phyloP scores from a whole-genome alignment of 2,329 filamentous ascomycete genomes.

The Zymoseptoria pseudotritici region DNA sequence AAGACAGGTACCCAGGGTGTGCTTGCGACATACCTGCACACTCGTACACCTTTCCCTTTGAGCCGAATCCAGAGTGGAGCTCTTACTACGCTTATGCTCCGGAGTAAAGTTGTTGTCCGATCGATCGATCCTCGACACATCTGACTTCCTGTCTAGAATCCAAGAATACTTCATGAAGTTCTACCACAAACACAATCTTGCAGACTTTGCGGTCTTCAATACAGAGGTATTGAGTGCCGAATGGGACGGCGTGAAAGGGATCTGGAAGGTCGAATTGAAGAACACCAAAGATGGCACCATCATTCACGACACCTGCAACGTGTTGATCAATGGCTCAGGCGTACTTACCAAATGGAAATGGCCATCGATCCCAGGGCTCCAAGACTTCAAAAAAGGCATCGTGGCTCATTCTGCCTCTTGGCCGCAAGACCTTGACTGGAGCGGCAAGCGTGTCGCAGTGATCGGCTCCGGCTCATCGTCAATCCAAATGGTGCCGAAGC shows the following conservation, averaged over 20 bases:
- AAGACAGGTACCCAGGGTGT: slow-evolving; percentile 4
- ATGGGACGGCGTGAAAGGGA: slow-evolving; percentile 17
- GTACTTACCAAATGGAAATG: slow-evolving; percentile 47
- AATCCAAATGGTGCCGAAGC: slow-evolving; percentile 30
- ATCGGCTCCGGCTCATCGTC: slow-evolving; percentile 21
- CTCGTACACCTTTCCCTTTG: slow-evolving; percentile 26
- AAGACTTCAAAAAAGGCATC: slow-evolving; percentile 44
- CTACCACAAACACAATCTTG: slow-evolving; percentile 33
- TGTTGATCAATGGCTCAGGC: slow-evolving; percentile 44
- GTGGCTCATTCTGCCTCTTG: slow-evolving; percentile 52
- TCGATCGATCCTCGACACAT: not conserved
- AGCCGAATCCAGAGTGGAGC: slow-evolving; percentile 13
- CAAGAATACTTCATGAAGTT: slow-evolving; percentile 33
- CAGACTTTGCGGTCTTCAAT: slow-evolving; percentile 29
- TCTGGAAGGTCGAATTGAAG: slow-evolving; percentile 28
- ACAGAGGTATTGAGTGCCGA: slow-evolving; percentile 13
- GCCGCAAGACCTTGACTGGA: slow-evolving; percentile 36
- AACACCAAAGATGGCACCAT: slow-evolving; percentile 38
- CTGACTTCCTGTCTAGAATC: slow-evolving; percentile 19
- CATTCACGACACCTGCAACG: slow-evolving; percentile 40
- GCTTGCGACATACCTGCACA: slow-evolving; percentile 33
- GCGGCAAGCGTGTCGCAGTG: slow-evolving; percentile 17
- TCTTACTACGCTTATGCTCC: slow-evolving; percentile 32
- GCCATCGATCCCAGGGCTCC: slow-evolving; percentile 46
- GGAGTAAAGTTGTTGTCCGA: slow-evolving; percentile 17